Evolutionary conservation across 1,139 yeast species (phyloP).

Genomic region (Wickerhamomyces sp.): DNA sequence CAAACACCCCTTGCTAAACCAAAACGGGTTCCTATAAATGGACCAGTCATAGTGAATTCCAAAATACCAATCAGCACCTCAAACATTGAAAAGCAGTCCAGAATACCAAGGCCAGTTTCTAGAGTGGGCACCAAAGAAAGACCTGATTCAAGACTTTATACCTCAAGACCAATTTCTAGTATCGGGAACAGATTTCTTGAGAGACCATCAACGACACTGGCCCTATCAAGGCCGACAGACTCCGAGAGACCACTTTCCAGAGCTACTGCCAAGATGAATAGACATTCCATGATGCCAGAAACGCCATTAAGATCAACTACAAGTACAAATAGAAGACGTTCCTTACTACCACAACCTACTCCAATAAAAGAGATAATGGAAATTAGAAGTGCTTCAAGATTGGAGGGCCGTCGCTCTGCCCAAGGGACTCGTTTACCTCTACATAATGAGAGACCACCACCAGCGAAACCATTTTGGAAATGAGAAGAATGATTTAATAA

Average conservation of each 20-base stretch:
- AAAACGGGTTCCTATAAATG: constrained; percentile 8
- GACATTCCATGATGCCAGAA: constrained; percentile 10
- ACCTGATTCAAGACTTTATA: constrained; percentile 2
- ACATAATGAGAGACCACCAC: neutral
- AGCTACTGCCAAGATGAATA: neutral
- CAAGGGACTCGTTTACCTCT: neutral
- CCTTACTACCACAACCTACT: constrained; percentile 9
- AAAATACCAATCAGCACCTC: constrained; percentile 6
- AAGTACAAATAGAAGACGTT: constrained; percentile 4
- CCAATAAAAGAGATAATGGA: constrained; percentile 9
- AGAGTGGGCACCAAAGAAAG: constrained; percentile 8
- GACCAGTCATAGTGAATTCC: neutral
- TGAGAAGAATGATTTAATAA: neutral
- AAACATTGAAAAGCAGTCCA: constrained; percentile 7
- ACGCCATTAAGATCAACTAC: constrained; percentile 4
- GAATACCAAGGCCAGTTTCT: constrained; percentile 21
- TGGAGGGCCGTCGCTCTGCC: neutral
- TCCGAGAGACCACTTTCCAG: constrained; percentile 15
- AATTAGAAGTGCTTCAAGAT: constrained; percentile 4
- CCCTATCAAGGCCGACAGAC: constrained; percentile 1
- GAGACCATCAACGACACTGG: constrained; percentile 6
- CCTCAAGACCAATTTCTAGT: constrained; percentile 1
- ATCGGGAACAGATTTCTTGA: neutral
- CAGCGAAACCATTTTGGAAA: constrained; percentile 3
- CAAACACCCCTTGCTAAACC: constrained; percentile 13